Conservation (phyloP, 345 rosid genomes). For the Linum trigynum region DNA sequence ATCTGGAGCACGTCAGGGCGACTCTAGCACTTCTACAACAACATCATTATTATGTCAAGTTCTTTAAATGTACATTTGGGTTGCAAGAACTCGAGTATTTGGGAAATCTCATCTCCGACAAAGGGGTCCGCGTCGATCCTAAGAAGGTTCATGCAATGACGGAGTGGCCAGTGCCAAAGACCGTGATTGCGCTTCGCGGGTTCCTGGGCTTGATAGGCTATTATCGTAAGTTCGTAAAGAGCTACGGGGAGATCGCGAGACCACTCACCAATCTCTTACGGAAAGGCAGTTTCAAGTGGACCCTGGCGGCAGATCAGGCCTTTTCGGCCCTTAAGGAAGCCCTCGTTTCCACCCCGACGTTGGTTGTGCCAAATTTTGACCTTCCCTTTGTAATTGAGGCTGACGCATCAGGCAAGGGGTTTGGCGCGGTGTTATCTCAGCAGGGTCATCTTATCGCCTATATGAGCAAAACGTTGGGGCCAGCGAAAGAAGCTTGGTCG, state of each 20-base stretch:
- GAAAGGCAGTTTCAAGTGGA: not conserved
- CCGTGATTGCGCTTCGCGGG: not conserved
- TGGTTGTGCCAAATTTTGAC: not conserved
- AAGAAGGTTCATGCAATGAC: not conserved
- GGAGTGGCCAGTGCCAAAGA: not conserved
- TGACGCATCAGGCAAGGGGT: not conserved
- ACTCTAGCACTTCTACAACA: not conserved
- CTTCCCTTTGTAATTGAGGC: not conserved
- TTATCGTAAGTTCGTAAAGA: not conserved
- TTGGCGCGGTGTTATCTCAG: not conserved
- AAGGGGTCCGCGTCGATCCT: not conserved
- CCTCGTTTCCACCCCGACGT: not conserved
- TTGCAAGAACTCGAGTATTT: not conserved
- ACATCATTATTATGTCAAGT: not conserved
- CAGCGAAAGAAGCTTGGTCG: not conserved
- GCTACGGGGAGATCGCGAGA: not conserved
- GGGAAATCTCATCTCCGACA: not conserved
- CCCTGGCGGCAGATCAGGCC: not conserved
- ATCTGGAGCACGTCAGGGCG: not conserved
- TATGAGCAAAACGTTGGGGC: not conserved
- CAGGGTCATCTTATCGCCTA: not conserved
- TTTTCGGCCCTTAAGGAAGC: not conserved
- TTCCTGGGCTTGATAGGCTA: not conserved
- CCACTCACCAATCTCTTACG: not conserved
- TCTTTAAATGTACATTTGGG: not conserved